These are phyloP conservation scores for Penicillium angulare DNA, from an alignment of 495 filamentous ascomycete species.

Conservation along the genomic window DNA sequence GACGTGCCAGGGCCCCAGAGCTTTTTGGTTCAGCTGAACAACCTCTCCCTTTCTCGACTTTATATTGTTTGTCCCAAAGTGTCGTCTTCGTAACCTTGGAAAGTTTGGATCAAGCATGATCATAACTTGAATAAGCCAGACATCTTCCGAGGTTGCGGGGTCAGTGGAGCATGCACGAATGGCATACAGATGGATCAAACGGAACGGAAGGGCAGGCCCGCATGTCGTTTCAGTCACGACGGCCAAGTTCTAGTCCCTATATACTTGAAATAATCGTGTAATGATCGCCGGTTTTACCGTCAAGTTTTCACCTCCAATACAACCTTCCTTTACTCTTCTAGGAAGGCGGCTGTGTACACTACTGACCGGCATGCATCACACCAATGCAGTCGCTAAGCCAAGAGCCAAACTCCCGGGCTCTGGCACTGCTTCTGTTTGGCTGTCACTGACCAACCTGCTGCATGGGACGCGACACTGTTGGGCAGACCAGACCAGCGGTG, in stretches of 20 bases:
- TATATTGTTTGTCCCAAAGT: too few species aligned
- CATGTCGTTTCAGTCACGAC: conserved; percentile 12
- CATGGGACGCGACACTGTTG: conserved; percentile 25
- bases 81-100: too few species aligned
- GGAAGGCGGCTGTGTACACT: conserved; percentile 17
- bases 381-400: conserved; percentile 15
- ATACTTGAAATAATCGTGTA: not conserved
- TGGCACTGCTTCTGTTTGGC: conserved; percentile 11
- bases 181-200: conserved; percentile 20
- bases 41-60: too few species aligned
- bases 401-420: conserved; percentile 14
- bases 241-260: conserved; percentile 2
- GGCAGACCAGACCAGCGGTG: conserved; percentile 22
- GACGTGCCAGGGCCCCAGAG: too few species aligned
- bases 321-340: not conserved
- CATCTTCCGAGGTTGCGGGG: not conserved
- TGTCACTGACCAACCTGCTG: conserved; percentile 2
- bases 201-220: conserved; percentile 18
- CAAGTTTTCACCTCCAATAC: conserved; percentile 2
- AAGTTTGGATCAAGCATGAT: too few species aligned
- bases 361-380: conserved; percentile 11
- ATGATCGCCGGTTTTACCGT: conserved; percentile 8
- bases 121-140: too few species aligned
- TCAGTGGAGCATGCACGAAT: conserved; percentile 4
- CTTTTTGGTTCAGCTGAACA: too few species aligned